Evolutionary conservation across 208 protist species (phyloP), one percentile per base, ranked within the genome.

Genomic region (Trypanosoma boissoni): DNA sequence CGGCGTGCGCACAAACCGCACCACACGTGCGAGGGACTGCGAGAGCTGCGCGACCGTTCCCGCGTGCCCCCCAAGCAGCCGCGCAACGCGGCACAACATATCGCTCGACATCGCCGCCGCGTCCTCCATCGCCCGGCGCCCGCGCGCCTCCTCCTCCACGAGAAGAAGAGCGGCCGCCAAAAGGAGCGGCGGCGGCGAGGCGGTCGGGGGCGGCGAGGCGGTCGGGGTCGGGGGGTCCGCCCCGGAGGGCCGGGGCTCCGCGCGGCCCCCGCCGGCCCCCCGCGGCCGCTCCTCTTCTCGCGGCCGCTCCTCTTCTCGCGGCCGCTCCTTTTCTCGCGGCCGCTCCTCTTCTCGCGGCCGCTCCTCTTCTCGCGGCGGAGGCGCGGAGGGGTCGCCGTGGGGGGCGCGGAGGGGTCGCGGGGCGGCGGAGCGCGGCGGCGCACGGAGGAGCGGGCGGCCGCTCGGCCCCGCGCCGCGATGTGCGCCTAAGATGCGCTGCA

Each of bases 401-500:
- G 34, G 34, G 34, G 6, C 34, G 34, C 8, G 34, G 34, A 6
- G 34, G 34, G 34, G 34, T 16, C 8, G 12, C 34, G 34, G n/a
- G n/a, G n/a, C n/a, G n/a, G n/a, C n/a, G n/a, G n/a, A n/a, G n/a
- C n/a, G n/a, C n/a, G n/a, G n/a, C n/a, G n/a, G n/a, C n/a, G n/a
- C n/a, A n/a, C n/a, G n/a, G n/a, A n/a, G n/a, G n/a, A n/a, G n/a
- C n/a, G n/a, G n/a, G n/a, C n/a, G n/a, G n/a, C n/a, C n/a, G n/a
- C n/a, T n/a, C n/a, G n/a, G n/a, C n/a, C n/a, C 16, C 20, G 46
- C 23, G 31, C 24, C 27, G 56, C 36, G 36, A 9, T 49, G 26
- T 34, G 53, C 27, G 16, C 68, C 55, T 0, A 77, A 49, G n/a
- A 84, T 60, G 21, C 74, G 77, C 37, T 79, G 69, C 39, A 84